Evolutionary conservation across 257 asterid genomes (phyloP).

Genomic region (Cinchona pubescens): DNA sequence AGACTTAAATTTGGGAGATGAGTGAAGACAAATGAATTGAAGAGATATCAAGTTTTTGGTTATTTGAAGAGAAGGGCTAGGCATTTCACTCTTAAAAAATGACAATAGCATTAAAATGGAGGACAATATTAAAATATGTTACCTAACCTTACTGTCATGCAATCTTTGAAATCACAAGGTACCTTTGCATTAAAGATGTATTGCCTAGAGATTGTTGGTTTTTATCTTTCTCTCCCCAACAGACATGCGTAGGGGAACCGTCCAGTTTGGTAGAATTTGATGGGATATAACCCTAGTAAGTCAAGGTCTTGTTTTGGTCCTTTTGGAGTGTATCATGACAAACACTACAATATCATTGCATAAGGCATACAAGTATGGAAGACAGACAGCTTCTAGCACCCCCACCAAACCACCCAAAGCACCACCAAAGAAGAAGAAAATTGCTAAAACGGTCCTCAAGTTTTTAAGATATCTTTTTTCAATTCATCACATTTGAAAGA

Average conservation of each 20-base stretch:
- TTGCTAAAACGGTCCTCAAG: background rate
- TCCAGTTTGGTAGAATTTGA: no score
- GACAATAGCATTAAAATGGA: constrained; percentile 7
- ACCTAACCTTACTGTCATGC: constrained; percentile 23
- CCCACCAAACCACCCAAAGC: no score
- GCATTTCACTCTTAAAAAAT: no score
- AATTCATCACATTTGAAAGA: background rate
- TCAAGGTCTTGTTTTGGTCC: constrained; percentile 17
- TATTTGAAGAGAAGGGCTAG: constrained; percentile 10
- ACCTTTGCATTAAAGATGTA: constrained; percentile 25
- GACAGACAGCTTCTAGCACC: constrained; percentile 22
- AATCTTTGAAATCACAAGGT: constrained; percentile 26
- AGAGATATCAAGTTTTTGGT: constrained; percentile 9
- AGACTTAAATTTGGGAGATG: constrained; percentile 31
- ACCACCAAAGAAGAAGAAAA: background rate
- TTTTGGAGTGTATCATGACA: constrained; percentile 8
- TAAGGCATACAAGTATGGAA: constrained; percentile 11
- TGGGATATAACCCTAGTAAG: no score
- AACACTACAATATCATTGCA: constrained; percentile 19
- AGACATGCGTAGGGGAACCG: constrained; percentile 11
- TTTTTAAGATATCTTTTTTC: background rate
- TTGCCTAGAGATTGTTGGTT: constrained; percentile 15
- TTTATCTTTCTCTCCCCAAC: background rate
- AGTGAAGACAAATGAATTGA: constrained; percentile 20
- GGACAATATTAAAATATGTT: constrained; percentile 5